phyloP scores from a whole-genome alignment of 1,139 yeast species.

The Kluyveromyces sp. region DNA sequence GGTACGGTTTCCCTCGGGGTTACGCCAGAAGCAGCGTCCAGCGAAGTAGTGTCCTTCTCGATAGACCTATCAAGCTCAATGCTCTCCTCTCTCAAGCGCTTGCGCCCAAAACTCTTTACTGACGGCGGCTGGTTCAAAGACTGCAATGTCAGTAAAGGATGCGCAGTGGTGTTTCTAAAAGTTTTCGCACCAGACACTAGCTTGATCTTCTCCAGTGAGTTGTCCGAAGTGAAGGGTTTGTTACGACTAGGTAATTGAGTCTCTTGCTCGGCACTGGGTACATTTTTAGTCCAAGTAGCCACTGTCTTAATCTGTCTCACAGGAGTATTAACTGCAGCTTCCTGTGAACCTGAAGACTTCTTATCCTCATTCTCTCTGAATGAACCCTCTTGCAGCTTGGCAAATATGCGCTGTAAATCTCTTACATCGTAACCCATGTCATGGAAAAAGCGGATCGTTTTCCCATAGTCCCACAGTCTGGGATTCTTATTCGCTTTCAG shows the following conservation, averaged over 20 bases:
- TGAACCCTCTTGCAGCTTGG: conserved; percentile 1
- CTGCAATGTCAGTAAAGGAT: background rate
- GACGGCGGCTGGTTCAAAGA: background rate
- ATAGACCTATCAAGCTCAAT: background rate
- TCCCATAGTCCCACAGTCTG: conserved; percentile 7
- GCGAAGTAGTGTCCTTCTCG: background rate
- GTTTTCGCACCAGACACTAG: background rate
- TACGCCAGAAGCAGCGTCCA: background rate
- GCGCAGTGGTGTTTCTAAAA: background rate
- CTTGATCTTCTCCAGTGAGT: background rate
- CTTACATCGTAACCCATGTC: conserved; percentile 4
- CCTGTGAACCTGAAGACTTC: no score
- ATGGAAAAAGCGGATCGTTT: conserved; percentile 2
- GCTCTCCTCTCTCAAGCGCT: background rate
- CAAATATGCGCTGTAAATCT: background rate
- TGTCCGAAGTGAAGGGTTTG: background rate
- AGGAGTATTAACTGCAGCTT: background rate
- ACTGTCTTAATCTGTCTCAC: background rate
- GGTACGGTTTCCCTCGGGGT: no score
- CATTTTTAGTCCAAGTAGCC: no score
- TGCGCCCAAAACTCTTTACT: background rate
- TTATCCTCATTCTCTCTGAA: background rate
- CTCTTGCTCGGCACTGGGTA: background rate
- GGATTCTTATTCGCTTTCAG: conserved; percentile 5
- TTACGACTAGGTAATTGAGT: background rate